Evolutionary conservation across 1,139 yeast genomes (phyloP).

Genomic region (Zygosaccharomyces pseudobailii): DNA sequence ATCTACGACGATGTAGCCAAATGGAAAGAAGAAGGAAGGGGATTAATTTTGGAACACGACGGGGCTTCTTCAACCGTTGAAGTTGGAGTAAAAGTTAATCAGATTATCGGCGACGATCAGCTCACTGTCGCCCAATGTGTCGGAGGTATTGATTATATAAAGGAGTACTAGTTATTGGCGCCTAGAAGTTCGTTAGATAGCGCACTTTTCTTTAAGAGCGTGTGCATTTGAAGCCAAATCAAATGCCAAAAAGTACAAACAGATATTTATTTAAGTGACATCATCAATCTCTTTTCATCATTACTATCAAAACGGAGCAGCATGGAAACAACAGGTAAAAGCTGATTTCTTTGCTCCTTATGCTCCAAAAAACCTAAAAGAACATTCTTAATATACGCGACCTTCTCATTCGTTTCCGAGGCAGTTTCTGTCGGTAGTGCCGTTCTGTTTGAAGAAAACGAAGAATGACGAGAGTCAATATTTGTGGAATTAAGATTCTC

Average conservation of each 20-base stretch:
- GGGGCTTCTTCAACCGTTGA: slow-evolving; percentile 62
- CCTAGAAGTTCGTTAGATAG: neutral
- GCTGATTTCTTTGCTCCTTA: slow-evolving; percentile 79
- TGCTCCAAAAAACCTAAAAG: slow-evolving; percentile 85
- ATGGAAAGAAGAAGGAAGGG: slow-evolving; percentile 49
- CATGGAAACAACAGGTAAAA: slow-evolving; percentile 80
- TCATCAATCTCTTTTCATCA: slow-evolving; percentile 67
- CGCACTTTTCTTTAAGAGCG: neutral
- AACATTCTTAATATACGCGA: slow-evolving; percentile 83
- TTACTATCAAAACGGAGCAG: slow-evolving; percentile 60
- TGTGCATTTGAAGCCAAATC: neutral
- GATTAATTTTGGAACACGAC: slow-evolving; percentile 83
- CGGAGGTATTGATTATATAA: slow-evolving; percentile 47
- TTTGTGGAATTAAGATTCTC: slow-evolving; percentile 4
- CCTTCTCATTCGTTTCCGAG: slow-evolving; percentile 38
- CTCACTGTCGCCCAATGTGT: slow-evolving; percentile 82
- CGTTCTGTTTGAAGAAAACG: slow-evolving; percentile 10
- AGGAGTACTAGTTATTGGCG: slow-evolving; percentile 11
- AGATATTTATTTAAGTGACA: slow-evolving; percentile 46
- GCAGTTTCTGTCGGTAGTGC: slow-evolving; percentile 18
- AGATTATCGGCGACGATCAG: slow-evolving; percentile 52
- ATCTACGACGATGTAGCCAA: slow-evolving; percentile 50
- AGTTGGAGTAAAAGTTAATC: slow-evolving; percentile 55
- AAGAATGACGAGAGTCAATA: slow-evolving; percentile 5
- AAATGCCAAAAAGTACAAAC: neutral